Evolutionary conservation across 164 flowering plant genomes (phyloP).

Genomic region (Aristolochia californica): DNA sequence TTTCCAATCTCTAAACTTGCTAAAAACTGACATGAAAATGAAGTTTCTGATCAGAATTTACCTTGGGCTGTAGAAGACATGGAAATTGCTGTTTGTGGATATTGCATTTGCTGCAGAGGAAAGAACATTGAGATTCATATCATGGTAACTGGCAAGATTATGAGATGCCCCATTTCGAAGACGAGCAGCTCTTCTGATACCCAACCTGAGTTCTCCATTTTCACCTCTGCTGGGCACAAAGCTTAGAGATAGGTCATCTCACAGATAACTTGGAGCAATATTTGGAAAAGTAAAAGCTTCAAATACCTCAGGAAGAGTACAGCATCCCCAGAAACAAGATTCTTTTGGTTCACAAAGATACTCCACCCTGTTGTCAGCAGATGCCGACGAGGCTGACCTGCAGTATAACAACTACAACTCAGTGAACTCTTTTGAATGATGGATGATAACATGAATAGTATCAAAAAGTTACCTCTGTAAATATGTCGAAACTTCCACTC

Average conservation of each 20-base stretch:
- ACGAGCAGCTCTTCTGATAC: slow-evolving; percentile 71
- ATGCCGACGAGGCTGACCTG: slow-evolving; percentile 97
- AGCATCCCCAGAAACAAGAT: slow-evolving; percentile 54
- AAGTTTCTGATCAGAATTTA: slow-evolving; percentile 13
- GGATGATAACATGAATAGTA: not conserved
- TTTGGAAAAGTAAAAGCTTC: not conserved
- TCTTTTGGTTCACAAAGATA: slow-evolving; percentile 78
- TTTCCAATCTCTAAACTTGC: too few relatives aligned
- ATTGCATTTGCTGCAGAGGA: slow-evolving; percentile 67
- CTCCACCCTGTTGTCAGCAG: slow-evolving; percentile 98
- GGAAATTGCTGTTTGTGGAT: slow-evolving; percentile 54
- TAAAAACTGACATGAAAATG: too few relatives aligned
- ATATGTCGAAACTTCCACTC: slow-evolving; percentile 98
- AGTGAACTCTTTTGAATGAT: not conserved
- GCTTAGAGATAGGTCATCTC: not conserved
- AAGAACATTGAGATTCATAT: slow-evolving; percentile 37
- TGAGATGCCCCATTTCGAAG: slow-evolving; percentile 62
- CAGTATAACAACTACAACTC: not conserved
- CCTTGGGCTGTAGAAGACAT: slow-evolving; percentile 88
- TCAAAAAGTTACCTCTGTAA: slow-evolving; percentile 51
- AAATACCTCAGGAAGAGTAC: slow-evolving; percentile 26
- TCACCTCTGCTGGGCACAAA: slow-evolving; percentile 51
- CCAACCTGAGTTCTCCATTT: slow-evolving; percentile 79
- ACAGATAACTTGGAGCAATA: slow-evolving; percentile 4
- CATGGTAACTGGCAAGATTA: slow-evolving; percentile 41